Evolutionary conservation across 352 stramenopile genomes (phyloP).

Genomic region (Phytopythium boreale): DNA sequence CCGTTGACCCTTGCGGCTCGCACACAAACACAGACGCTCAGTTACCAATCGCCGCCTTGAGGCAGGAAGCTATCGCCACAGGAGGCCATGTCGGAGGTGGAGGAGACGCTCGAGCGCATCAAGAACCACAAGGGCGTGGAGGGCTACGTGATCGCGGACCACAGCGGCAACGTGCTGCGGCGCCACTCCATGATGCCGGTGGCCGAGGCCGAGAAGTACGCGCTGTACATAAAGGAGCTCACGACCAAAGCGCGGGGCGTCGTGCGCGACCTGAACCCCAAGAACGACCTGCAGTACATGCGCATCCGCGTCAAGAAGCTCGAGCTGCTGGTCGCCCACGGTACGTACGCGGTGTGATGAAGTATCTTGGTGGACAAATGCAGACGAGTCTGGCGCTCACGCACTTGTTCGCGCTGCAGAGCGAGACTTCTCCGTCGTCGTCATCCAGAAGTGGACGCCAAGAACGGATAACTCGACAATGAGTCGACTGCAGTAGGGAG

Average conservation of each 20-base stretch:
- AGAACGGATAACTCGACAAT: slow-evolving; percentile 17
- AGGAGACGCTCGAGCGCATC: slow-evolving; percentile 94
- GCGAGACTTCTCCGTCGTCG: slow-evolving; percentile 91
- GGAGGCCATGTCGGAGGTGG: slow-evolving; percentile 82
- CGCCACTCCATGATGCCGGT: slow-evolving; percentile 89
- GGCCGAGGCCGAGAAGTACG: slow-evolving; percentile 90
- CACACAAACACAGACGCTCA: too few relatives aligned
- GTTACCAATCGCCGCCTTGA: not conserved
- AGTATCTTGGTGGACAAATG: too few relatives aligned
- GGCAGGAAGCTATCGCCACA: not conserved
- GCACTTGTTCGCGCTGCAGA: slow-evolving; percentile 34
- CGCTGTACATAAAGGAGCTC: slow-evolving; percentile 89
- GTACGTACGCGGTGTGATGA: too few relatives aligned
- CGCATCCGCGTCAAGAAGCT: slow-evolving; percentile 91
- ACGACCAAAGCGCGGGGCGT: slow-evolving; percentile 89
- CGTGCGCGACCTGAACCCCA: slow-evolving; percentile 93
- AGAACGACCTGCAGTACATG: slow-evolving; percentile 94
- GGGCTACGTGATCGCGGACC: slow-evolving; percentile 94
- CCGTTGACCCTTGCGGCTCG: not conserved
- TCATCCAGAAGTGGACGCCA: slow-evolving; percentile 92
- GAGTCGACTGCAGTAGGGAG: slow-evolving; percentile 1
- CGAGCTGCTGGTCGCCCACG: slow-evolving; percentile 91
- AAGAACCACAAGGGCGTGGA: slow-evolving; percentile 94
- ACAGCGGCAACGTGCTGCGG: slow-evolving; percentile 87
- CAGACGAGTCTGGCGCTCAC: not conserved